Evolutionary conservation across 352 stramenopile genomes (phyloP).

Genomic region (Aphanomyces euteiches): DNA sequence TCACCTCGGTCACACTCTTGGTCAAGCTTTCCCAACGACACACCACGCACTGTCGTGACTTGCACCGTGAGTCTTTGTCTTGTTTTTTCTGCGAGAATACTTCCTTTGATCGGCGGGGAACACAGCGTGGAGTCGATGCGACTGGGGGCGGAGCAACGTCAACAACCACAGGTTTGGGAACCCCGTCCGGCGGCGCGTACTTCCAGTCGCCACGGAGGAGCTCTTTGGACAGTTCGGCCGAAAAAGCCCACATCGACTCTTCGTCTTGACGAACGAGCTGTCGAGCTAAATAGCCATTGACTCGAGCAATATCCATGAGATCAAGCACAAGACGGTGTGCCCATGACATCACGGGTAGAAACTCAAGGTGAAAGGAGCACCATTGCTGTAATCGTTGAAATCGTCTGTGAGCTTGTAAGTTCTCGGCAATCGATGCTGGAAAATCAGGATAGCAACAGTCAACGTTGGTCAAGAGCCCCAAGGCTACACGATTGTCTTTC

Average conservation of each 20-base stretch:
- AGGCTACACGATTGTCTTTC: background rate
- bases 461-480: conserved; percentile 7
- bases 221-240: background rate
- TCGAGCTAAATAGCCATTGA: conserved; percentile 1
- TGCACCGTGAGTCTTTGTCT: conserved; percentile 17
- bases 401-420: background rate
- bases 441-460: background rate
- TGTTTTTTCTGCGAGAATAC: background rate
- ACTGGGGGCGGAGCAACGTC: background rate
- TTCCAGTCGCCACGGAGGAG: conserved; percentile 9
- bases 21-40: conserved; percentile 30
- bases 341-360: background rate
- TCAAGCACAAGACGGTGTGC: background rate
- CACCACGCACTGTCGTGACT: conserved; percentile 31
- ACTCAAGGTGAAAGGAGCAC: background rate
- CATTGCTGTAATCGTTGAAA: background rate
- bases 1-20: conserved; percentile 32
- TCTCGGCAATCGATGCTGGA: background rate
- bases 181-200: background rate
- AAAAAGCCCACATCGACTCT: conserved; percentile 11
- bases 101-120: background rate
- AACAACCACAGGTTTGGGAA: background rate
- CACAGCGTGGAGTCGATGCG: background rate
- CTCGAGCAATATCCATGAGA: background rate
- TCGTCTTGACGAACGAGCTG: background rate